Evolutionary conservation across 1,284 basidiomycete genomes (phyloP).

Genomic region (Ganoderma leucocontextum): DNA sequence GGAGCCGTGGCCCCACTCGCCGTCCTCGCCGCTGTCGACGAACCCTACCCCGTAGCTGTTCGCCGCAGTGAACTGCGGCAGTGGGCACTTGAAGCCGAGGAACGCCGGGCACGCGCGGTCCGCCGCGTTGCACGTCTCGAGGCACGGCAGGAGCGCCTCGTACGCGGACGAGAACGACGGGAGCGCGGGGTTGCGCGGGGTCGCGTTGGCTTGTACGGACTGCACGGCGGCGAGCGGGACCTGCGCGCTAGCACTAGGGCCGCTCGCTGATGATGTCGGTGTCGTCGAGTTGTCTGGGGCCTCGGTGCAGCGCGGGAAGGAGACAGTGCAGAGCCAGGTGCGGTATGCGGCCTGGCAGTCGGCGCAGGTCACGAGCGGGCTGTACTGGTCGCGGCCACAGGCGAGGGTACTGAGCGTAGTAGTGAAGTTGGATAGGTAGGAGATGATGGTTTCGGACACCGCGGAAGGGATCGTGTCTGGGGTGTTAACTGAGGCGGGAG

Average conservation of each 20-base stretch:
- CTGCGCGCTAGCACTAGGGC: conserved; percentile 31
- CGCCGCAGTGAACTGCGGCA: conserved; percentile 66
- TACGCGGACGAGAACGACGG: conserved; percentile 57
- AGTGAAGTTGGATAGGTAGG: conserved; percentile 78
- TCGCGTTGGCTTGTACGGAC: conserved; percentile 46
- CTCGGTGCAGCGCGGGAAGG: conserved; percentile 78
- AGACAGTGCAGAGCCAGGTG: conserved; percentile 79
- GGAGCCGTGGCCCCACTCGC: conserved; percentile 52
- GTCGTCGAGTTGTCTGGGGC: conserved; percentile 31
- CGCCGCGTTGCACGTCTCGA: conserved; percentile 77
- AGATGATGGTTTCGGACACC: conserved; percentile 59
- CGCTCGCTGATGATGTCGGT: conserved; percentile 27
- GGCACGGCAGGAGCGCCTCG: conserved; percentile 75
- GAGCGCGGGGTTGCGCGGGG: conserved; percentile 55
- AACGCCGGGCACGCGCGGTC: conserved; percentile 82
- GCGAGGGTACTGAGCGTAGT: conserved; percentile 73
- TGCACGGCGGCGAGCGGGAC: conserved; percentile 53
- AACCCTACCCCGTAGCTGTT: conserved; percentile 81
- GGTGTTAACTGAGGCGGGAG: conserved; percentile 55
- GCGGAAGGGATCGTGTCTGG: conserved; percentile 58
- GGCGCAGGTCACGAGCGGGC: conserved; percentile 77
- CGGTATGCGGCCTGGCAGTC: conserved; percentile 82
- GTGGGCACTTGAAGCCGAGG: conserved; percentile 78
- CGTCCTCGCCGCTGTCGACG: conserved; percentile 62
- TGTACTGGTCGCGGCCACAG: conserved; percentile 85